Base-by-base conservation (phyloP, 371 early-diverging fungal species). In the Mucor mucedo region DNA sequence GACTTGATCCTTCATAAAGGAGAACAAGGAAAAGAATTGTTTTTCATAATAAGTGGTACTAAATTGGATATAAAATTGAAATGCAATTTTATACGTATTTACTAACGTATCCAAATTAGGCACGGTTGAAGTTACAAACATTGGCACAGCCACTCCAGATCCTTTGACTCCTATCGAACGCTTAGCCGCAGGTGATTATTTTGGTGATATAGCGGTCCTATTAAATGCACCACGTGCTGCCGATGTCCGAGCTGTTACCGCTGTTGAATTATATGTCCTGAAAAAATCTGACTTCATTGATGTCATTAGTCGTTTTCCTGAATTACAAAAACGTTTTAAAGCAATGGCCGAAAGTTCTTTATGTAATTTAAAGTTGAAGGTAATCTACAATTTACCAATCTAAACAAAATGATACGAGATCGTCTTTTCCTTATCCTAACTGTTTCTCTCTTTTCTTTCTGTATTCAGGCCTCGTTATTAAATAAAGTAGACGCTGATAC, bases 161-260 rank as follows among this genome's bases (percentile, higher is more conserved):
- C 27, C 33, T 5, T 44, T 52, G 30, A 63, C 50, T 0, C 70
- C 71, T 2, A 56, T 79, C 39, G 69, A 59, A 4, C 53, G 75
- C 16, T 56, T 76, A 6, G 71, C 81, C 2, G 71, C 81, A 32
- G 91, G 90, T 28, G 82, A 83, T 50, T 90, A 84, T 61, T 86
- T 88, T 76, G 88, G 88, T 21, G 95, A 96, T 66, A 91, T 94
- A 53, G 90, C 90, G 5, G 83, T 93, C 2, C 71, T 95, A 7
- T 85, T 93, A 62, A 87, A 91, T 65, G 79, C 90, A n/a, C 84
- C 88, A 10, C 78, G 95, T 27, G 89, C 93, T 13, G 93, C 95
- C 5, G 87, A 89, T 50, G 93, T 91, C 33, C 76, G 82, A 53
- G 85, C 92, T 6, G 83, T 87, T 1, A 85, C 87, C 5, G 60